phyloP scores from a whole-genome alignment of 75 land plant species.

The Chamaecyparis obtusa region DNA sequence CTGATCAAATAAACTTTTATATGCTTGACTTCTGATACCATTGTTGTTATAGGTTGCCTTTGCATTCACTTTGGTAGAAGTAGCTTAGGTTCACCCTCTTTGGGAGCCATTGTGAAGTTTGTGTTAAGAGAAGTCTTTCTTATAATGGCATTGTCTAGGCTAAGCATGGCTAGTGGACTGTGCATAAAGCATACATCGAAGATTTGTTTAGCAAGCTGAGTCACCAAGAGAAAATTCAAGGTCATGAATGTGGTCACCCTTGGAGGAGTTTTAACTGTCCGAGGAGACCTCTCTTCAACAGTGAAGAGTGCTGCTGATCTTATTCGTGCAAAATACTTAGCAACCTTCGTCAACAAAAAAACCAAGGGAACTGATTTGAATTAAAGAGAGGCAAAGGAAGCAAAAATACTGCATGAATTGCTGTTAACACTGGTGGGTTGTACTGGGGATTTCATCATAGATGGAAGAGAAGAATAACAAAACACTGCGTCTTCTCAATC shows the following conservation, averaged over 20 bases:
- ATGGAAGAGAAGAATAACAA: slow-evolving; percentile 60
- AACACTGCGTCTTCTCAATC: slow-evolving; percentile 10
- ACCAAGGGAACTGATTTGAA: background rate
- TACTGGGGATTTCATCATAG: slow-evolving; percentile 93
- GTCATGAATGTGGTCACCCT: background rate
- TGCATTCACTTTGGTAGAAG: background rate
- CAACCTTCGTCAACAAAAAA: background rate
- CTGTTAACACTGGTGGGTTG: slow-evolving; percentile 76
- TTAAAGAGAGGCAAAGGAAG: background rate
- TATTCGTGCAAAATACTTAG: background rate
- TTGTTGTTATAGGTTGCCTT: background rate
- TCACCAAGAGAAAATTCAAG: background rate
- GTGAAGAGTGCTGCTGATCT: background rate
- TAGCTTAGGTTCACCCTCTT: background rate
- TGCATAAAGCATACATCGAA: background rate
- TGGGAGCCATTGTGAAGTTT: background rate
- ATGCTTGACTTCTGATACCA: background rate
- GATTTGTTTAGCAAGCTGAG: background rate
- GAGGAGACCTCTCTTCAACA: background rate
- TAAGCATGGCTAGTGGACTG: background rate
- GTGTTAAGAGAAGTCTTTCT: background rate
- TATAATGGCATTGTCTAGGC: background rate
- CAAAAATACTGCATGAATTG: slow-evolving; percentile 77
- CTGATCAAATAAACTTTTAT: no score
- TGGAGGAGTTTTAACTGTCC: background rate